Conservation (phyloP, 805 yeast genomes). For the Tetrapisispora namnaoensis region DNA sequence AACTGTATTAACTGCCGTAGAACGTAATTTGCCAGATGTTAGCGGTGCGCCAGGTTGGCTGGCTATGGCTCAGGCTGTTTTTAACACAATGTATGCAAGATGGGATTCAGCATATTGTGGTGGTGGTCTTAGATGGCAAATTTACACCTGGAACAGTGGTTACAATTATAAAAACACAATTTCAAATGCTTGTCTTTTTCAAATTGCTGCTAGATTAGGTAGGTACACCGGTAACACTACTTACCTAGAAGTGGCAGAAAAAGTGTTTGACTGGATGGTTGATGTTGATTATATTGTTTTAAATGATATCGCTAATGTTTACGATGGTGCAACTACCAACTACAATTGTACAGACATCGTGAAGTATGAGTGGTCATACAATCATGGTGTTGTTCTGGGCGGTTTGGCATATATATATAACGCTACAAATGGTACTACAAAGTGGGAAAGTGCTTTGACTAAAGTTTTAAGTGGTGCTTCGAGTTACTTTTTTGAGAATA, state of each 20-base stretch:
- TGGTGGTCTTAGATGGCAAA: conserved; percentile 68
- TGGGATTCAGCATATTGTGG: conserved; percentile 49
- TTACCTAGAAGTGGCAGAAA: conserved; percentile 42
- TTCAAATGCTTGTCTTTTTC: conserved; percentile 56
- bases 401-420: conserved; percentile 66
- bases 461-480: conserved; percentile 37
- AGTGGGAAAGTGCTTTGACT: conserved; percentile 42
- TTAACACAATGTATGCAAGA: conserved; percentile 44
- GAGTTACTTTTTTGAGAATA: conserved; percentile 39
- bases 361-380: conserved; percentile 53
- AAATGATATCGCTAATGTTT: conserved; percentile 53
- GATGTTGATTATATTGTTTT: conserved; percentile 36
- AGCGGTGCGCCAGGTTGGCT: conserved; percentile 42
- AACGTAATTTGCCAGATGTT: conserved; percentile 40
- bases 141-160: conserved; percentile 49
- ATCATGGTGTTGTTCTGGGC: conserved; percentile 55
- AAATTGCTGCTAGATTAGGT: conserved; percentile 53
- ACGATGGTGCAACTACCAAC: conserved; percentile 57
- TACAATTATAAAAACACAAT: conserved; percentile 55
- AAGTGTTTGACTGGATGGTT: conserved; percentile 51
- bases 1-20: conserved; percentile 53
- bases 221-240: conserved; percentile 44
- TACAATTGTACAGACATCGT: conserved; percentile 54
- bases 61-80: conserved; percentile 46
- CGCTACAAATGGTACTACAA: conserved; percentile 39